phyloP scores from a whole-genome alignment of 352 stramenopile species.

The Globisporangium recalcitrans region DNA sequence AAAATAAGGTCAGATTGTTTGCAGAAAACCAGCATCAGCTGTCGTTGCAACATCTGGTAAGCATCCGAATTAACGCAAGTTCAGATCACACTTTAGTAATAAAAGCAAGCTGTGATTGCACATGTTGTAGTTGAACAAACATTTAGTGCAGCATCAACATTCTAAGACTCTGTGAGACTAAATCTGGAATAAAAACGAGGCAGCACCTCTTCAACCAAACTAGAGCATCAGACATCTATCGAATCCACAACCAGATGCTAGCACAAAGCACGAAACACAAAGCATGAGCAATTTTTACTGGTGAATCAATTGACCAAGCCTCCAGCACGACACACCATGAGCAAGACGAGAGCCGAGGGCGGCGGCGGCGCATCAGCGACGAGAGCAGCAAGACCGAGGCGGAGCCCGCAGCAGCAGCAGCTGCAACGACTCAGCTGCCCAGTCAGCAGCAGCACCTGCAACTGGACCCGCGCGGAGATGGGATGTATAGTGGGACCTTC shows the following conservation, averaged over 20 bases:
- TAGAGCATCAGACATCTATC: neutral
- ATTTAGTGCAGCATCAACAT: too few species aligned
- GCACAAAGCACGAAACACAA: neutral
- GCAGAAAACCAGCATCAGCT: neutral
- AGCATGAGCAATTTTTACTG: neutral
- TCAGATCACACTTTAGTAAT: too few species aligned
- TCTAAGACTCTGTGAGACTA: neutral
- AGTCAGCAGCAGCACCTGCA: slow-evolving; percentile 27
- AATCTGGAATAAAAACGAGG: neutral
- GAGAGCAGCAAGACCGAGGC: neutral
- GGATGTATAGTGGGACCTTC: slow-evolving; percentile 80
- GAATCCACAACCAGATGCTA: too few species aligned
- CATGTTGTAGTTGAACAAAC: too few species aligned
- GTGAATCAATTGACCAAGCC: neutral
- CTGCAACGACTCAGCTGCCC: neutral
- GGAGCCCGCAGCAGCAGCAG: neutral
- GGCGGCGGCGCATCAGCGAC: neutral
- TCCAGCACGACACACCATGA: neutral
- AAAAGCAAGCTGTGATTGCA: too few species aligned
- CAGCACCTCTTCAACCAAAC: slow-evolving; percentile 4
- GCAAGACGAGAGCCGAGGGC: neutral
- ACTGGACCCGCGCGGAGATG: slow-evolving; percentile 61
- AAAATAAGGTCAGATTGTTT: neutral
- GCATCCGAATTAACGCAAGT: neutral
- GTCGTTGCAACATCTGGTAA: neutral